Conservation (phyloP, 495 filamentous ascomycete species). For the Penicillium coprophilum region DNA sequence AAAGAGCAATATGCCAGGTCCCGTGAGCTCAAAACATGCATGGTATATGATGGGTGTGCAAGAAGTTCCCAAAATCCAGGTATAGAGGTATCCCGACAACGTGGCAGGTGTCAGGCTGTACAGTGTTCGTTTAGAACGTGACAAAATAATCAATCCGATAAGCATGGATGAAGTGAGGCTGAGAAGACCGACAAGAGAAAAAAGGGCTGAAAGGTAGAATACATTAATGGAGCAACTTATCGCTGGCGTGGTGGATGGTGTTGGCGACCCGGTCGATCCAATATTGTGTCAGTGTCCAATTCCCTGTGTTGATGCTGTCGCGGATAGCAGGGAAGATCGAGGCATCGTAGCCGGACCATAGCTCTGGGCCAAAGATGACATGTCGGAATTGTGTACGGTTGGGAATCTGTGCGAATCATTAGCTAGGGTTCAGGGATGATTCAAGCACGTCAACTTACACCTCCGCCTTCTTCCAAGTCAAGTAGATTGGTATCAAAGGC, state of each 20-base stretch:
- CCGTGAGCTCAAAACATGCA: constrained; percentile 9
- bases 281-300: constrained; percentile 69
- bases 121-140: constrained; percentile 20
- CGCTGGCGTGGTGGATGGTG: constrained; percentile 65
- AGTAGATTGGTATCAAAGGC: constrained; percentile 81
- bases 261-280: constrained; percentile 71
- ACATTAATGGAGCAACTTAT: constrained; percentile 51
- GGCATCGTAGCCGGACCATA: constrained; percentile 73
- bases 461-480: constrained; percentile 66
- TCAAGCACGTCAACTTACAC: constrained; percentile 50
- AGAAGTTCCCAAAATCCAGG: constrained; percentile 21
- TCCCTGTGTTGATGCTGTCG: constrained; percentile 69
- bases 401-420: constrained; percentile 60
- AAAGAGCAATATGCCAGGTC: background rate
- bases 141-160: constrained; percentile 10
- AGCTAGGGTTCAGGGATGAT: constrained; percentile 5
- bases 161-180: constrained; percentile 16
- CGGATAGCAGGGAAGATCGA: constrained; percentile 82
- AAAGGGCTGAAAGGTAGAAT: constrained; percentile 13
- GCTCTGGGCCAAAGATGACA: constrained; percentile 79
- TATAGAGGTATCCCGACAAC: constrained; percentile 5
- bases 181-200: constrained; percentile 8
- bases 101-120: constrained; percentile 21
- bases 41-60: constrained; percentile 22
- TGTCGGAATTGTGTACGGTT: constrained; percentile 94